A percentile compares a stretch with the other conserved stretches of the same genome.
phyloP scores from a whole-genome alignment of 495 filamentous ascomycete species.

The Aspergillus funiculosus region DNA sequence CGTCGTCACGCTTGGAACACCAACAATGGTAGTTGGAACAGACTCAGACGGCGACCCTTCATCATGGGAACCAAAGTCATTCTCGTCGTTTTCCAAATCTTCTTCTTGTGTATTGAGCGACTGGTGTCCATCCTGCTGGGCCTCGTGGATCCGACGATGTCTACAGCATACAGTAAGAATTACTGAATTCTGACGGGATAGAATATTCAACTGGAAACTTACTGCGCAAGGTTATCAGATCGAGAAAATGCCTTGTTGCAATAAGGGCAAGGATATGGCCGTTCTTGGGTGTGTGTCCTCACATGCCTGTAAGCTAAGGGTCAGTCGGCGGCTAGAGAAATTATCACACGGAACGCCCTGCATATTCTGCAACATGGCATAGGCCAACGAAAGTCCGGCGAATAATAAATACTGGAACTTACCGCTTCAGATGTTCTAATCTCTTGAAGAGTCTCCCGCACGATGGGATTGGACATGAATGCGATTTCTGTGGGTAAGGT shows the following conservation, averaged over 20 bases:
- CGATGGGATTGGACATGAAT: slow-evolving; percentile 97
- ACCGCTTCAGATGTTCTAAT: slow-evolving; percentile 98
- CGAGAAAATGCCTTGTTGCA: slow-evolving; percentile 98
- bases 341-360: slow-evolving; percentile 20
- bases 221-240: slow-evolving; percentile 98
- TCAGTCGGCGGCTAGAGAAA: slow-evolving; percentile 58
- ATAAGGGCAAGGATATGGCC: slow-evolving; percentile 92
- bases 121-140: slow-evolving; percentile 59
- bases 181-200: too few species aligned
- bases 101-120: slow-evolving; percentile 58
- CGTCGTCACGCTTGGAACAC: slow-evolving; percentile 34
- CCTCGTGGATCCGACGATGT: slow-evolving; percentile 94
- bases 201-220: slow-evolving; percentile 36
- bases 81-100: slow-evolving; percentile 66
- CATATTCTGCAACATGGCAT: slow-evolving; percentile 14
- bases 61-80: slow-evolving; percentile 68
- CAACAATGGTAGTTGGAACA: slow-evolving; percentile 29
- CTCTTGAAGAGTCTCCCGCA: slow-evolving; percentile 98
- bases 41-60: slow-evolving; percentile 55
- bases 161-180: slow-evolving; percentile 36
- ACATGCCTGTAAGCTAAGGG: slow-evolving; percentile 70
- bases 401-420: slow-evolving; percentile 42
- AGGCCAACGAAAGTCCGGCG: slow-evolving; percentile 9
- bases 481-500: slow-evolving; percentile 94
- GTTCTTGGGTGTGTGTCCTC: slow-evolving; percentile 97